phyloP scores from a whole-genome alignment of 169 alveolate species.

The Plasmodium cynomolgi region DNA sequence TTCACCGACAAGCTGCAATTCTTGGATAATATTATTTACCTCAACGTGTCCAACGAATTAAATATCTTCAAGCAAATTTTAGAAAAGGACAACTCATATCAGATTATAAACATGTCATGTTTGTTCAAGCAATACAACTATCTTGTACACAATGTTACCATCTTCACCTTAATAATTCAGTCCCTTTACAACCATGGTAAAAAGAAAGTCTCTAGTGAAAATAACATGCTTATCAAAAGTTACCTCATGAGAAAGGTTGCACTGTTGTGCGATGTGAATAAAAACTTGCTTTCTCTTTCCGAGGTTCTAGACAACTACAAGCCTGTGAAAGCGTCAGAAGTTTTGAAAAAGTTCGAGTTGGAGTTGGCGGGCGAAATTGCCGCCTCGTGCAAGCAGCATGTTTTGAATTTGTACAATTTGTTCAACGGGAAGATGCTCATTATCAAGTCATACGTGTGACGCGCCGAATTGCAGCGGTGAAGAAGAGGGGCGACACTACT shows the following conservation, averaged over 20 bases:
- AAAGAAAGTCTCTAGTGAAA: constrained; percentile 6
- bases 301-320: constrained; percentile 32
- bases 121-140: constrained; percentile 52
- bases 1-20: constrained; percentile 15
- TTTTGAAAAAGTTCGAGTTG: constrained; percentile 17
- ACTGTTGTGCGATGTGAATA: constrained; percentile 10
- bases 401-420: constrained; percentile 27
- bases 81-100: constrained; percentile 31
- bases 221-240: constrained; percentile 24
- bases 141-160: constrained; percentile 53
- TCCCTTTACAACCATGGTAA: constrained; percentile 31
- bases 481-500: not conserved
- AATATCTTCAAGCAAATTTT: constrained; percentile 36
- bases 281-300: constrained; percentile 27
- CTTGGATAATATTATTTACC: constrained; percentile 8
- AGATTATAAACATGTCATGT: constrained; percentile 59
- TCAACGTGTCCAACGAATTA: constrained; percentile 12
- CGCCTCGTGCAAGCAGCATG: constrained; percentile 25
- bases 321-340: not conserved
- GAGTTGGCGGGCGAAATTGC: constrained; percentile 23
- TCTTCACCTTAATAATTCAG: constrained; percentile 54
- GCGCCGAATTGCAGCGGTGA: not conserved
- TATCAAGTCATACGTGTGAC: constrained; percentile 26
- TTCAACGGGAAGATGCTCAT: constrained; percentile 29
- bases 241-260: not conserved